Conservation (phyloP, 2,329 filamentous ascomycete species). For the Thielaviopsis populi region DNA sequence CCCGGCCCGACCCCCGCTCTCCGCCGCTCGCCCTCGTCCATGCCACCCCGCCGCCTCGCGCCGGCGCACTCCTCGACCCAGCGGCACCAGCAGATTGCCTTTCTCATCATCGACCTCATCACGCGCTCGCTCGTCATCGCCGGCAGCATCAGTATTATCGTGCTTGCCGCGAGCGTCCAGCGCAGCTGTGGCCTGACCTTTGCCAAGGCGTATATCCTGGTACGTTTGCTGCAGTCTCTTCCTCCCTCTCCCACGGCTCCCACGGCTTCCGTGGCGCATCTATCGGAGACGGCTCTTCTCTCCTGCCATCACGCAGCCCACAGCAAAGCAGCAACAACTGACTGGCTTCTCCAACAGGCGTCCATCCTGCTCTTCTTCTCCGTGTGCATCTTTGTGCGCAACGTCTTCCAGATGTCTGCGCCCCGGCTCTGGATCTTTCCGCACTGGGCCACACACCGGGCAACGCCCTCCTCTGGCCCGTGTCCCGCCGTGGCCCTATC, state of each 20-base stretch:
- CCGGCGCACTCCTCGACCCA: not conserved
- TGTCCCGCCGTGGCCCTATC: not conserved
- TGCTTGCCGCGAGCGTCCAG: not conserved
- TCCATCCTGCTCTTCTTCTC: conserved; percentile 5
- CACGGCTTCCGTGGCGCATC: not conserved
- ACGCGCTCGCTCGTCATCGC: conserved; percentile 8
- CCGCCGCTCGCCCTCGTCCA: not conserved
- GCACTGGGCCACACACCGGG: not conserved
- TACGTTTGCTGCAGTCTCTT: not conserved
- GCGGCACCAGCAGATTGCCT: conserved; percentile 1
- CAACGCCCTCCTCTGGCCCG: not conserved
- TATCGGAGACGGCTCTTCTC: not conserved
- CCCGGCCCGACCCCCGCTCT: not conserved
- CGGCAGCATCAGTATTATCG: conserved; percentile 1
- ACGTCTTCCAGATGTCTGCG: not conserved
- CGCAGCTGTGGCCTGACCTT: conserved; percentile 1
- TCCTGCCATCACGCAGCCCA: not conserved
- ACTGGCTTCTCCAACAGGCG: not conserved
- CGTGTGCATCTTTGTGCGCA: not conserved
- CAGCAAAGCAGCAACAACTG: not conserved
- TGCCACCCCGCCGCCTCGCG: not conserved
- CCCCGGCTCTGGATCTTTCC: not conserved
- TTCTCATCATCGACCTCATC: conserved; percentile 7
- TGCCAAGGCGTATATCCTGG: conserved; percentile 6
- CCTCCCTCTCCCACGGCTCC: not conserved